Percentiles rank a stretch among this genome's conserved stretches.
phyloP scores from a whole-genome alignment of 1,284 basidiomycete species.

The Gymnopus androsaceus region DNA sequence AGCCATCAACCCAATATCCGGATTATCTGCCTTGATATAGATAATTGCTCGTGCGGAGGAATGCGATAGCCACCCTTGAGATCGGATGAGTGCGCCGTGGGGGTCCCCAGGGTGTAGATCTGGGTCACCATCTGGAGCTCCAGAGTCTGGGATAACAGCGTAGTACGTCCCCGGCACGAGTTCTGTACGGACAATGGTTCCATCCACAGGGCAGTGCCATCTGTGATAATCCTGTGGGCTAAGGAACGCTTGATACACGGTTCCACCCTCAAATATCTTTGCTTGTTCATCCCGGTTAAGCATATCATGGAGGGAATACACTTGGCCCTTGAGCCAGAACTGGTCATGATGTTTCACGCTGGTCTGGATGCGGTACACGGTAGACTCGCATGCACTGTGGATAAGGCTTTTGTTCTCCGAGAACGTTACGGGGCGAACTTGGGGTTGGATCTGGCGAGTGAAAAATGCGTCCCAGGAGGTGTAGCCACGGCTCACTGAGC shows the following conservation, averaged over 20 bases:
- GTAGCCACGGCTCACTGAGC: conserved; percentile 37
- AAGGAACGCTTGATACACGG: conserved; percentile 58
- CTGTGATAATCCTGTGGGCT: conserved; percentile 51
- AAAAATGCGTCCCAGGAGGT: conserved; percentile 50
- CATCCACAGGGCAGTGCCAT: conserved; percentile 55
- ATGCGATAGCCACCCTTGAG: conserved; percentile 23
- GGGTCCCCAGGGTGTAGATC: conserved; percentile 16
- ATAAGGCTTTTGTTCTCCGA: conserved; percentile 36
- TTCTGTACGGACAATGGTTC: conserved; percentile 43
- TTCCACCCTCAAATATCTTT: conserved; percentile 45
- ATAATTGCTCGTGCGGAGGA: conserved; percentile 39
- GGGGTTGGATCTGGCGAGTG: conserved; percentile 34
- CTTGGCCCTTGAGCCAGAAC: conserved; percentile 33
- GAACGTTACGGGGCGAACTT: conserved; percentile 35
- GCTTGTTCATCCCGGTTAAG: conserved; percentile 27
- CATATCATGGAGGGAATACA: conserved; percentile 40
- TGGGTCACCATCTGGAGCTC: conserved; percentile 2
- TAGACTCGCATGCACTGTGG: conserved; percentile 36
- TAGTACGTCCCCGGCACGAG: conserved; percentile 55
- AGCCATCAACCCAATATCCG: conserved; percentile 38
- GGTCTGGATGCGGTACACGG: conserved; percentile 32
- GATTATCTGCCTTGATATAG: conserved; percentile 34
- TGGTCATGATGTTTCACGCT: conserved; percentile 29
- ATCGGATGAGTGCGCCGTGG: conserved; percentile 29
- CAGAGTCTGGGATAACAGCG: conserved; percentile 33